Conservation (phyloP, 2,329 filamentous ascomycete genomes). For the Tolypocladium inflatum region DNA sequence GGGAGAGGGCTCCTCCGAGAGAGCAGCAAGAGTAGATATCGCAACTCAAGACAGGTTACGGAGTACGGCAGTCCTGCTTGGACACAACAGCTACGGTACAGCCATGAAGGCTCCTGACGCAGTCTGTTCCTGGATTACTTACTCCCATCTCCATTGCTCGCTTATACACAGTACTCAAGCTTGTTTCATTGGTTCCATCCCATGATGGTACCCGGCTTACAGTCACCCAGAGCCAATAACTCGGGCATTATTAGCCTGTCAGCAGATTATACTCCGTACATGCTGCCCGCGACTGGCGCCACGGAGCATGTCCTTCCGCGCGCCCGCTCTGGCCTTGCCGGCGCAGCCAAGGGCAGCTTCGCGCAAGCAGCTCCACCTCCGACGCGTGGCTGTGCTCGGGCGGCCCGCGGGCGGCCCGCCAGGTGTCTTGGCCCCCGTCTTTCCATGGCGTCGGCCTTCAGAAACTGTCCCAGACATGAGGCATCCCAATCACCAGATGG, state of each 20-base stretch:
- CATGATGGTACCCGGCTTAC: too few species aligned
- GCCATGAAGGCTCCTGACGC: too few species aligned
- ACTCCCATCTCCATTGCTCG: background rate
- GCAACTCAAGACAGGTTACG: background rate
- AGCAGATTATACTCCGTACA: background rate
- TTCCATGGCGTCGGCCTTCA: background rate
- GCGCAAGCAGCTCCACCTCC: background rate
- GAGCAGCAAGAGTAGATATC: background rate
- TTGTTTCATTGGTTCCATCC: too few species aligned
- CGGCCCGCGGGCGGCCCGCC: background rate
- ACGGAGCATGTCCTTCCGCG: background rate
- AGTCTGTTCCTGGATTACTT: too few species aligned
- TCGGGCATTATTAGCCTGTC: background rate
- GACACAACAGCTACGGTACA: too few species aligned
- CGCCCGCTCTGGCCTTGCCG: background rate
- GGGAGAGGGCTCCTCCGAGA: constrained; percentile 23
- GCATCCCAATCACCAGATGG: background rate
- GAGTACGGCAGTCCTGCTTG: too few species aligned
- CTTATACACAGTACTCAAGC: background rate
- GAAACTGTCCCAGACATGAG: background rate
- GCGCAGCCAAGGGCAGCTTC: background rate
- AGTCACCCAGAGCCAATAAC: too few species aligned
- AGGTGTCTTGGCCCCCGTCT: background rate
- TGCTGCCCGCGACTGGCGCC: background rate
- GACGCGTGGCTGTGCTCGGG: background rate